Evolutionary conservation across 2,329 filamentous ascomycete genomes (phyloP).

Genomic region (Exophiala sp.): DNA sequence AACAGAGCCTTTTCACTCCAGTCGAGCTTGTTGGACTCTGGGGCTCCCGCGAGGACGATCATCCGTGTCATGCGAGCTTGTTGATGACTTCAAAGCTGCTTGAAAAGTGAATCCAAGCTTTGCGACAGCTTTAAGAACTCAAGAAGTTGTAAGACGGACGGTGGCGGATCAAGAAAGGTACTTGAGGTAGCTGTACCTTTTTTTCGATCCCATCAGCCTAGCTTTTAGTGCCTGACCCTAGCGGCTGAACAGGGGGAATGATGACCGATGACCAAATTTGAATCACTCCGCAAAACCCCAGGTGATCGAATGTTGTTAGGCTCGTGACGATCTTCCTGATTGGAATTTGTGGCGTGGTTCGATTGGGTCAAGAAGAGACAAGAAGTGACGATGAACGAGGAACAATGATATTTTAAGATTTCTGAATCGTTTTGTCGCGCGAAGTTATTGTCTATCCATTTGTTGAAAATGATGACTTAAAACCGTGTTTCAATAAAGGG

Average conservation of each 20-base stretch:
- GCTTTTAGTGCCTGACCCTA: neutral
- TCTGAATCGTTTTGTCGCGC: neutral
- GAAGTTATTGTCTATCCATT: neutral
- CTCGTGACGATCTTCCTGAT: too few species aligned
- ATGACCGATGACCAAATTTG: neutral
- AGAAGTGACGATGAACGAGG: too few species aligned
- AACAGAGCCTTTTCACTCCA: constrained; percentile 28
- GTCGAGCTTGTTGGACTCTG: constrained; percentile 24
- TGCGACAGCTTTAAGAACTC: neutral
- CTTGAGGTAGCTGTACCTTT: neutral
- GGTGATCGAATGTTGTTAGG: neutral
- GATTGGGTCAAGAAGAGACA: too few species aligned
- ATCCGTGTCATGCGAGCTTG: constrained; percentile 25
- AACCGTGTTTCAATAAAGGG: constrained; percentile 1
- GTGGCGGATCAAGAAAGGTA: constrained; percentile 1
- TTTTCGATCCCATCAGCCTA: neutral
- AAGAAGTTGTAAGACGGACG: neutral
- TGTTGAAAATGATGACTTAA: neutral
- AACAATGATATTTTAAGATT: neutral
- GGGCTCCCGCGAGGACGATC: constrained; percentile 29
- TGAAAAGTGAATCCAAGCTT: neutral
- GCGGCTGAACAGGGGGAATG: neutral
- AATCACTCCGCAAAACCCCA: neutral
- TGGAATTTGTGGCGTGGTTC: too few species aligned
- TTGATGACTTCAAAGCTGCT: neutral